Conservation (phyloP, 495 filamentous ascomycete species). For the Daldinia grandis region DNA sequence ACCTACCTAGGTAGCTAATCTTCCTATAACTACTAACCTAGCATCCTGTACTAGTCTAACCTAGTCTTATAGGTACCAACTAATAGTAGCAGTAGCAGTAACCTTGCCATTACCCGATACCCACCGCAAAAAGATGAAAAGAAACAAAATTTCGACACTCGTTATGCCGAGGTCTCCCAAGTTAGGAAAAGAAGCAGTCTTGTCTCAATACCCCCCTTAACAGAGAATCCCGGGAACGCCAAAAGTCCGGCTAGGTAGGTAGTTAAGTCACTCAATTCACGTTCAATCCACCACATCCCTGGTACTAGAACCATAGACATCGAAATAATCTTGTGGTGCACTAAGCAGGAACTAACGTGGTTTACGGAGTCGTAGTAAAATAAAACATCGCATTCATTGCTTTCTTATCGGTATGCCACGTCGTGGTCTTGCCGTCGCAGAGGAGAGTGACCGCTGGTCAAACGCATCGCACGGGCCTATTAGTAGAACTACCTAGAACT, state of each 20-base stretch:
- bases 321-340: background rate
- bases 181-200: background rate
- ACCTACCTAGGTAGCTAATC: no score
- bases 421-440: background rate
- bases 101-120: conserved; percentile 10
- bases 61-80: background rate
- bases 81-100: background rate
- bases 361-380: conserved; percentile 5
- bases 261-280: conserved; percentile 7
- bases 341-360: background rate
- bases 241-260: conserved; percentile 6
- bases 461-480: background rate
- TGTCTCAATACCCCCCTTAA: conserved; percentile 4
- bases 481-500: conserved; percentile 6
- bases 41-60: conserved; percentile 17
- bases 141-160: conserved; percentile 1
- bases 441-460: background rate
- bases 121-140: background rate
- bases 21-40: conserved; percentile 2
- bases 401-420: conserved; percentile 6
- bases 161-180: conserved; percentile 4
- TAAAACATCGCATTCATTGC: conserved; percentile 11
- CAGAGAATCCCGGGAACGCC: conserved; percentile 20
- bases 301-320: background rate
- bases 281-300: background rate